Base-by-base conservation (phyloP, 2,329 filamentous ascomycete genomes). In the Plenodomus biglobosus region DNA sequence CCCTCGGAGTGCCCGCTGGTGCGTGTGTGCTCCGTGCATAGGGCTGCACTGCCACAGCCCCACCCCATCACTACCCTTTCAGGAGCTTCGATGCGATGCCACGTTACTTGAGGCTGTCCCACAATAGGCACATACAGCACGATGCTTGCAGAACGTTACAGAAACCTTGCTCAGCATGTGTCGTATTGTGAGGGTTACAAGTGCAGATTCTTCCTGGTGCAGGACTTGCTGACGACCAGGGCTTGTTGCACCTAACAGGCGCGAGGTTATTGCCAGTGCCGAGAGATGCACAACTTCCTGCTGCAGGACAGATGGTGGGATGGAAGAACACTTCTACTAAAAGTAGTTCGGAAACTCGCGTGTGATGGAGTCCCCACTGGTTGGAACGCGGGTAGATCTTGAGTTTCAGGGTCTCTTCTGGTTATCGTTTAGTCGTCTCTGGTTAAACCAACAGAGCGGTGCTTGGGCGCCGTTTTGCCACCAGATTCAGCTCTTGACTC, bases 41-140 rank as follows among this genome's bases (percentile, higher is more conserved):
- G 52, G 56, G 56, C 56, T 57, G 56, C 56, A 59, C 54, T 41
- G 56, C 56, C 56, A 57, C 56, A 51, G 40, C 47, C 39, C 39
- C 36, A 46, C 42, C n/a, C 32, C 47, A 46, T 46, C 41, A 40
- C 30, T 30, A 42, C 48, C 34, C 42, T 24, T 41, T 45, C 38
- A 19, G 42, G 48, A 38, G 27, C n/a, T 41, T 42, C 37, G 45
- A 55, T 49, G 52, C 52, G 46, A 55, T 55, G 43, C 51, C 48
- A 56, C 50, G 48, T 52, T 54, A 48, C 30, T 44, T 27, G 40
- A 22, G 39, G 32, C 36, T 51, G 38, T 34, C 41, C 35, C 44
- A 38, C 40, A 17, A n/a, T n/a, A 47, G 20, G 35, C 37, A 35
- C 37, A 38, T 34, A 50, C 35, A 42, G 15, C 32, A 42, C 38